Conservation (phyloP, 2,329 filamentous ascomycete species). For the Colletotrichum cordylinicola region DNA sequence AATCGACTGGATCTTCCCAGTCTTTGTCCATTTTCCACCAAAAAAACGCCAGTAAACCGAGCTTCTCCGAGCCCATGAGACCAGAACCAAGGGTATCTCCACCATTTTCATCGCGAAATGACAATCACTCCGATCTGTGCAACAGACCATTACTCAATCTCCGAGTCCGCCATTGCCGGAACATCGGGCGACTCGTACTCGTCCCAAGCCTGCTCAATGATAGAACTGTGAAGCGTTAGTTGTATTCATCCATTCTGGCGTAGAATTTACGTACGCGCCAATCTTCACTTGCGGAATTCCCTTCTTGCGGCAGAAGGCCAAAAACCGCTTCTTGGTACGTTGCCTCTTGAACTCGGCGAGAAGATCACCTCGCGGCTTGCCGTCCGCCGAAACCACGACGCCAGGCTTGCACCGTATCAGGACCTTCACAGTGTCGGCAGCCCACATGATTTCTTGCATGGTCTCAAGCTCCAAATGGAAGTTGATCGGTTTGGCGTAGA, state of each 20-base stretch:
- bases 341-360: constrained; percentile 58
- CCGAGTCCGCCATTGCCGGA: constrained; percentile 12
- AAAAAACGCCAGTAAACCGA: neutral
- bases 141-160: neutral
- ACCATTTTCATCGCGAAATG: neutral
- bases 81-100: constrained; percentile 14
- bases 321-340: constrained; percentile 58
- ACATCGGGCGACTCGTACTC: constrained; percentile 15
- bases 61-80: neutral
- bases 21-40: neutral
- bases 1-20: neutral
- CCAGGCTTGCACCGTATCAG: constrained; percentile 40
- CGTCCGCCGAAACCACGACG: constrained; percentile 32
- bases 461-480: constrained; percentile 55
- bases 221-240: constrained; percentile 23
- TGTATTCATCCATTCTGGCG: neutral
- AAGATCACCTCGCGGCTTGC: constrained; percentile 48
- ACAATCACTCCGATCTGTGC: neutral
- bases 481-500: constrained; percentile 55
- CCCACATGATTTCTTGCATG: constrained; percentile 51
- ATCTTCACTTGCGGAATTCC: constrained; percentile 45
- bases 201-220: constrained; percentile 50
- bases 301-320: constrained; percentile 51
- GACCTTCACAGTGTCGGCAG: constrained; percentile 46
- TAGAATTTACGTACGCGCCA: constrained; percentile 40